Base-by-base conservation (phyloP, 1,139 yeast species). In the Saccharomyces hybrid region DNA sequence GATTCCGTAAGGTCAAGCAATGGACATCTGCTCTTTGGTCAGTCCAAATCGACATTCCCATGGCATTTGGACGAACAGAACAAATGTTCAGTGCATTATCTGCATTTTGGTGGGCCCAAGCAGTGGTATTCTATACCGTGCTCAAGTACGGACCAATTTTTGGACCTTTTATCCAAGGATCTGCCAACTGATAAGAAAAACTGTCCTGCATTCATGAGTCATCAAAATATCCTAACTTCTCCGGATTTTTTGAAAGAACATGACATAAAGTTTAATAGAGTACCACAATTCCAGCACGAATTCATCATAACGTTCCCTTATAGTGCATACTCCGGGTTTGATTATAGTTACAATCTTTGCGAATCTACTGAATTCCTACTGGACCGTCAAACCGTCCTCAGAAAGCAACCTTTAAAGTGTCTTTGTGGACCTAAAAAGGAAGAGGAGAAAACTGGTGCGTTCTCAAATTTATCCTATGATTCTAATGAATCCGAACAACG, bases 11-110 rank as follows among this genome's bases (percentile, higher is more conserved):
- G 9, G 9, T 38, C 44, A 38, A 38, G 25, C 13, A 38, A 38
- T 38, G 9, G 44, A 16, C 88, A 88, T 63, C 71, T 88, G n/a
- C 88, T 88, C 64, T 91, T 93, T 52, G 96, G 96, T 0, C 73
- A 87, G 62, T 88, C 95, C 95, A 87, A 87, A 67, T 88, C 93
- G 0, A 81, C 91, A 0, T 88, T 88, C 70, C 82, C 95, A 2
- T 88, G 96, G 96, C 96, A 88, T 66, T 73, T 87, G 54, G 96
- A 88, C 64, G 96, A 88, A 67, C 91, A 87, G 72, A 95, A 88
- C 67, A 74, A 88, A 48, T 86, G 86, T 60, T 85, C 91, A 5
- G 87, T 88, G 64, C 88, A 88, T 67, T 88, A 87, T 62, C 69
- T 87, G 31, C 95, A 88, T 67, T 88, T 87, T 66, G 96, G 96